These are phyloP conservation scores for Salix arbutifolia DNA, from an alignment of 345 rosid species.

Conservation along the genomic window DNA sequence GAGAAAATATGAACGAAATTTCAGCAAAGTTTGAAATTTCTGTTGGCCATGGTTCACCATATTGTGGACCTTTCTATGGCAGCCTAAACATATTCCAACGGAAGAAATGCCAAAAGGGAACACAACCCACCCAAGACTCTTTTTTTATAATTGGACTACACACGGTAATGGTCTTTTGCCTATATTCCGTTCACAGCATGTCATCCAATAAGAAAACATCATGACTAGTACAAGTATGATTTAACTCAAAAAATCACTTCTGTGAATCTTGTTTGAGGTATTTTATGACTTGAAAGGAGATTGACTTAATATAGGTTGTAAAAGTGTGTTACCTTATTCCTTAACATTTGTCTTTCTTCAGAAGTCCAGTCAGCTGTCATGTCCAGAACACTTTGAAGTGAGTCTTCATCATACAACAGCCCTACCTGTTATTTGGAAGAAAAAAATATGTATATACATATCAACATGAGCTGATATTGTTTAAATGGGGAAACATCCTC, in stretches of 20 bases:
- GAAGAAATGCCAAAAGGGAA: not conserved
- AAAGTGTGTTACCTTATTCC: slow-evolving; percentile 56
- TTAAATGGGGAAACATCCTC: not conserved
- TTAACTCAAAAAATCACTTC: not conserved
- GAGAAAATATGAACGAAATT: not conserved
- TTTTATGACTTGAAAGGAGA: not conserved
- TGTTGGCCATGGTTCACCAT: not conserved
- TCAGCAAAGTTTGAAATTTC: not conserved
- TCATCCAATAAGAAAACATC: not conserved
- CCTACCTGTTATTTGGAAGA: slow-evolving; percentile 66
- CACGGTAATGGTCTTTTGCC: not conserved
- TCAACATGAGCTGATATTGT: slow-evolving; percentile 13
- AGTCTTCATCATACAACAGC: slow-evolving; percentile 72
- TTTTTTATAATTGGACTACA: not conserved
- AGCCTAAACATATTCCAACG: not conserved
- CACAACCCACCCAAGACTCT: not conserved
- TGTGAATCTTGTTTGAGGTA: not conserved
- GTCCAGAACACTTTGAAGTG: slow-evolving; percentile 72
- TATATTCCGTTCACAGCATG: not conserved
- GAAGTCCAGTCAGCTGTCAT: slow-evolving; percentile 88
- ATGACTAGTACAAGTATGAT: not conserved
- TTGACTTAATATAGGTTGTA: not conserved
- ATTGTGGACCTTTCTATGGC: not conserved
- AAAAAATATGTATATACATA: not conserved
- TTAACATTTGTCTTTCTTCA: slow-evolving; percentile 85